Conservation (phyloP, 2,329 filamentous ascomycete species). For the Pyricularia pennisetigena region DNA sequence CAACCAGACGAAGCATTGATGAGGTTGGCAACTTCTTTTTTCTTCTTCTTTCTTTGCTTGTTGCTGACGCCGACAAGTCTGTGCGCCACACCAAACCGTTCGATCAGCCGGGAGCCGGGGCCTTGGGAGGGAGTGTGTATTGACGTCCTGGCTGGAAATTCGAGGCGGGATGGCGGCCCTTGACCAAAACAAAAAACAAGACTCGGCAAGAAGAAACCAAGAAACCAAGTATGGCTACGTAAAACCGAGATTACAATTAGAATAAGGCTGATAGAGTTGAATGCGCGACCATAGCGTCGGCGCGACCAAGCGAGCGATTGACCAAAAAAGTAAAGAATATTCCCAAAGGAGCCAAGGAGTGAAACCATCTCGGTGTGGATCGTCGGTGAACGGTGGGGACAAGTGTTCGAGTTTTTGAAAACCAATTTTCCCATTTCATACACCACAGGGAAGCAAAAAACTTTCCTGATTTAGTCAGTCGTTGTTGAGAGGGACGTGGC, state of each 20-base stretch:
- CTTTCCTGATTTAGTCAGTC: not conserved
- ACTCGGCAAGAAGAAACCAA: not conserved
- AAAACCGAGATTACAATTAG: not conserved
- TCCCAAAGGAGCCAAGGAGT: not conserved
- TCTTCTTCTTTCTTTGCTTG: not conserved
- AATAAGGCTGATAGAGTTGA: not conserved
- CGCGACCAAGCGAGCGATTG: not conserved
- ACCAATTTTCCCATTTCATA: not conserved
- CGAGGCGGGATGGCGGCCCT: not conserved
- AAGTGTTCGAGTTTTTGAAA: not conserved
- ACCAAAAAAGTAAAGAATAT: not conserved
- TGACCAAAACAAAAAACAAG: not conserved
- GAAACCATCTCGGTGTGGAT: not conserved
- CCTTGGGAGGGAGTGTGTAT: not conserved
- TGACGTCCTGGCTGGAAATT: not conserved
- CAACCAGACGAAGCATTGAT: not conserved
- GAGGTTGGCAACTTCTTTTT: not conserved
- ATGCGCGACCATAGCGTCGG: not conserved
- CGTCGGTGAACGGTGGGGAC: not conserved
- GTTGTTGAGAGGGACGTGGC: not conserved
- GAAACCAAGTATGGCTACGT: not conserved
- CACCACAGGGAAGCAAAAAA: not conserved
- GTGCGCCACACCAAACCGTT: not conserved
- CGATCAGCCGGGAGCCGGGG: not conserved
- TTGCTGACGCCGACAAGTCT: not conserved